Conservation (phyloP, 495 filamentous ascomycete genomes). For the Barbatosphaeria neglecta region DNA sequence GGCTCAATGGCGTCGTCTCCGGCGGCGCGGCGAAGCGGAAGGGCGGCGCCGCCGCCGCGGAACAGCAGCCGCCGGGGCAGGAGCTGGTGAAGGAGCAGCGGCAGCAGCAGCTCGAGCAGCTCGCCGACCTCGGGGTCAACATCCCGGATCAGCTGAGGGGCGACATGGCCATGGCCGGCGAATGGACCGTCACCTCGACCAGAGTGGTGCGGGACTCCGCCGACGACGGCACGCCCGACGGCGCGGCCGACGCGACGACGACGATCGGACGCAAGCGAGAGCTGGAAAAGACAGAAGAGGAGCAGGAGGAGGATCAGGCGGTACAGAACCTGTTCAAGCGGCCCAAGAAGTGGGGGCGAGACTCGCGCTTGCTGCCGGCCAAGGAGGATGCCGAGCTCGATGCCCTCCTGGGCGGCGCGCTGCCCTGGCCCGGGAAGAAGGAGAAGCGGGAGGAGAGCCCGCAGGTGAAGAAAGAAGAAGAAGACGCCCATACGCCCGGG, state of each 20-base stretch:
- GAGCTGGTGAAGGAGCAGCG: constrained; percentile 51
- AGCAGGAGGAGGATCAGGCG: constrained; percentile 49
- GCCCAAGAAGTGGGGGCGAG: constrained; percentile 62
- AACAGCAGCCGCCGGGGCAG: constrained; percentile 5
- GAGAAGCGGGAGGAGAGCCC: constrained; percentile 24
- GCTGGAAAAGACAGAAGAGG: constrained; percentile 47
- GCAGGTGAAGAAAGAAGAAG: background rate
- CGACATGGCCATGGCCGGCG: constrained; percentile 80
- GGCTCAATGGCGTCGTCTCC: constrained; percentile 66
- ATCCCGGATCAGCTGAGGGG: constrained; percentile 69
- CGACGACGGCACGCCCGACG: constrained; percentile 12
- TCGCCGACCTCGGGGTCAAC: constrained; percentile 76
- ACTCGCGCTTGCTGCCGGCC: constrained; percentile 52
- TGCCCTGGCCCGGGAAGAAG: constrained; percentile 19
- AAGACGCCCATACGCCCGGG: constrained; percentile 23
- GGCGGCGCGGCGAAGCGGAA: constrained; percentile 6
- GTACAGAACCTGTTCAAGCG: constrained; percentile 45
- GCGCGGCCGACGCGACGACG: constrained; percentile 34
- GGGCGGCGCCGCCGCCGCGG: constrained; percentile 8
- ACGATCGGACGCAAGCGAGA: constrained; percentile 61
- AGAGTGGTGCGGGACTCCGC: constrained; percentile 20
- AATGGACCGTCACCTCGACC: constrained; percentile 69
- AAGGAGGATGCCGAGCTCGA: constrained; percentile 60
- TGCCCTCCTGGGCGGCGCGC: constrained; percentile 48
- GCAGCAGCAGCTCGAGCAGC: constrained; percentile 74